Evolutionary conservation across 805 yeast species (phyloP).

Genomic region (Sugiyamaella chiloensis): DNA sequence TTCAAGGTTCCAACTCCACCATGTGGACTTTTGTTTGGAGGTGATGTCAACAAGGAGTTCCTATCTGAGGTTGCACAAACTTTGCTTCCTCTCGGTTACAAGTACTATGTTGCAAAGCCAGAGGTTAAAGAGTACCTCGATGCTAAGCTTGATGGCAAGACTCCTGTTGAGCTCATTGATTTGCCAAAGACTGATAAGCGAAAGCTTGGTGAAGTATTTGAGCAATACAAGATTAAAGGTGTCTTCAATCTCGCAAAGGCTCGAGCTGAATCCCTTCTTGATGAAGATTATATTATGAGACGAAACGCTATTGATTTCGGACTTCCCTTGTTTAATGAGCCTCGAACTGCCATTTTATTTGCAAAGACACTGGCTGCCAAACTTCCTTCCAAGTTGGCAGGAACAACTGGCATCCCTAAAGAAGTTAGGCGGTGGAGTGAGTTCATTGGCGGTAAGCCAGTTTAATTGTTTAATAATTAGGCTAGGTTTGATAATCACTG

Average conservation of each 20-base stretch:
- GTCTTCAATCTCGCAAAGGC: slow-evolving; percentile 90
- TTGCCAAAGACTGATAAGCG: slow-evolving; percentile 94
- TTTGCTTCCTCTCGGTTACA: slow-evolving; percentile 73
- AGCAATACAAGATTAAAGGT: slow-evolving; percentile 73
- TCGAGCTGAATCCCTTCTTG: slow-evolving; percentile 79
- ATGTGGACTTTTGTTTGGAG: slow-evolving; percentile 87
- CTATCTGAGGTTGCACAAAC: slow-evolving; percentile 71
- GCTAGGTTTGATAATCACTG: no score
- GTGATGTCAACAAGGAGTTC: slow-evolving; percentile 71
- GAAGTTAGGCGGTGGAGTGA: slow-evolving; percentile 98
- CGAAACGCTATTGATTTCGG: slow-evolving; percentile 98
- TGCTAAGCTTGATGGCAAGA: slow-evolving; percentile 39
- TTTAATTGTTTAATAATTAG: no score
- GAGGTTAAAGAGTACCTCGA: slow-evolving; percentile 69
- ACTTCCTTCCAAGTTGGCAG: slow-evolving; percentile 53
- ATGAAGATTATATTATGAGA: slow-evolving; percentile 96
- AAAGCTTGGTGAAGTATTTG: slow-evolving; percentile 89
- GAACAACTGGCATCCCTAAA: slow-evolving; percentile 55
- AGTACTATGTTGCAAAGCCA: slow-evolving; percentile 71
- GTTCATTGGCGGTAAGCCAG: slow-evolving; percentile 91
- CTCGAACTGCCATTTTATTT: slow-evolving; percentile 84
- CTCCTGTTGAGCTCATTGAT: slow-evolving; percentile 63
- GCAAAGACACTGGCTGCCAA: slow-evolving; percentile 77
- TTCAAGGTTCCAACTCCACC: slow-evolving; percentile 92
- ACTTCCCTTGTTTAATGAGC: slow-evolving; percentile 94